A percentile compares a stretch with the other conserved stretches of the same genome.
Conservation (phyloP, 1,139 yeast species). For the Magnusiomyces sp. region DNA sequence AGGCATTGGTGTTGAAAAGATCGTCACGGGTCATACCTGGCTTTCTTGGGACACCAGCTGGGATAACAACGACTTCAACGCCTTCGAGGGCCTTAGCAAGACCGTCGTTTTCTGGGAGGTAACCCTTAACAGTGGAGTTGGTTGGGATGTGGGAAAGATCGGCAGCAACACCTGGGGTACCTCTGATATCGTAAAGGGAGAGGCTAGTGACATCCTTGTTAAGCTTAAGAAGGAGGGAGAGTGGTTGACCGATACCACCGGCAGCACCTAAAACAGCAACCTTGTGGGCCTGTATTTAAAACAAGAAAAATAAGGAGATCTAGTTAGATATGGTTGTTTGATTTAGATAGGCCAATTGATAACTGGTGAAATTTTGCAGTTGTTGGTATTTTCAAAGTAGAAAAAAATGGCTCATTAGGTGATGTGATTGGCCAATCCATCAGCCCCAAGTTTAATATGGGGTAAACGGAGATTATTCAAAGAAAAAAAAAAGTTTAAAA, state of each 20-base stretch:
- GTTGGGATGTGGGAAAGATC: constrained; percentile 92
- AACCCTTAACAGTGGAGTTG: constrained; percentile 71
- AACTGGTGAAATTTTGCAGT: background rate
- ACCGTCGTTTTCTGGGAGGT: constrained; percentile 80
- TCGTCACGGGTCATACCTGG: constrained; percentile 98
- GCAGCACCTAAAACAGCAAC: constrained; percentile 94
- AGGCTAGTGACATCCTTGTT: constrained; percentile 79
- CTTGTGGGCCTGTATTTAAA: constrained; percentile 22
- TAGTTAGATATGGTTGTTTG: too few relatives aligned
- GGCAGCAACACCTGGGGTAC: constrained; percentile 96
- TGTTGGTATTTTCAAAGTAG: background rate
- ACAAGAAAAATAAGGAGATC: background rate
- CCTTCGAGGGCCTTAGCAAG: constrained; percentile 67
- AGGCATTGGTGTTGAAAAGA: constrained; percentile 93
- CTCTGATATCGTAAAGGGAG: constrained; percentile 83
- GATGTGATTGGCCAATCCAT: background rate
- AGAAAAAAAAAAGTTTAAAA: background rate
- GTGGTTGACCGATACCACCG: constrained; percentile 99
- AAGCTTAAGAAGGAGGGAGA: constrained; percentile 80
- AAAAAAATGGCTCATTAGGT: background rate
- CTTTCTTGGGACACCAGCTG: constrained; percentile 99
- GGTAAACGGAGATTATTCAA: background rate
- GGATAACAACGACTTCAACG: constrained; percentile 84
- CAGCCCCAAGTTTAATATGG: too few relatives aligned
- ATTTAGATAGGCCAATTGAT: background rate